Evolutionary conservation across 2,329 filamentous ascomycete species (phyloP).

Genomic region (Nigrospora oryzae): DNA sequence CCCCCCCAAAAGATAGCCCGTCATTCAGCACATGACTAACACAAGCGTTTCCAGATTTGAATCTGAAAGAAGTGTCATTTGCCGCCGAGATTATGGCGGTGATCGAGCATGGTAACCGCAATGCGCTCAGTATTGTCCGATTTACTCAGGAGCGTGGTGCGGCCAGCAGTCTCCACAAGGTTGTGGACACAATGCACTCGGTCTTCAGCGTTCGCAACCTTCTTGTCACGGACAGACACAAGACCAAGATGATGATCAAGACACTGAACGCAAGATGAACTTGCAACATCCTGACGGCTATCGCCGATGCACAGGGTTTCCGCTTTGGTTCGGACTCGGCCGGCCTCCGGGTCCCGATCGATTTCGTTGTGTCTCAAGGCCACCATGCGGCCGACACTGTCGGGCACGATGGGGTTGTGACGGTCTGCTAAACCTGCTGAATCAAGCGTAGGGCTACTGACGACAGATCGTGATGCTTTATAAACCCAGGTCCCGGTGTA

Average conservation of each 20-base stretch:
- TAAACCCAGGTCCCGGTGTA: background rate
- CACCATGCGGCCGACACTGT: background rate
- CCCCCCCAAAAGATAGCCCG: background rate
- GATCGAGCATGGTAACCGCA: conserved; percentile 73
- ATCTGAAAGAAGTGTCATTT: conserved; percentile 82
- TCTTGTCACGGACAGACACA: conserved; percentile 59
- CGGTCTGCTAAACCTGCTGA: too few relatives aligned
- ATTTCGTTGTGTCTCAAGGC: background rate
- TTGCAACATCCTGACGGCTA: background rate
- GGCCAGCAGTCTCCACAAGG: conserved; percentile 77
- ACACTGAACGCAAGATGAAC: conserved; percentile 44
- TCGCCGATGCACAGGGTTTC: background rate
- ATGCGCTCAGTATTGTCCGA: conserved; percentile 69
- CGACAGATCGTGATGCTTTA: background rate
- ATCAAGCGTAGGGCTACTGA: too few relatives aligned
- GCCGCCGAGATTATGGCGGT: conserved; percentile 82
- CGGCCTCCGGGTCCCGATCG: background rate
- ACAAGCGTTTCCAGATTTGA: conserved; percentile 48
- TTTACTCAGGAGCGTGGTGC: conserved; percentile 91
- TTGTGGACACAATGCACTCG: conserved; percentile 67
- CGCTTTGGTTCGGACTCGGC: background rate
- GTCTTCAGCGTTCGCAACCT: conserved; percentile 58
- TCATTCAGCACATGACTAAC: conserved; percentile 8
- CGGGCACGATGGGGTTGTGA: background rate
- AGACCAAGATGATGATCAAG: conserved; percentile 66